Conservation (phyloP, 2,329 filamentous ascomycete species). For the Talaromyces sp. region DNA sequence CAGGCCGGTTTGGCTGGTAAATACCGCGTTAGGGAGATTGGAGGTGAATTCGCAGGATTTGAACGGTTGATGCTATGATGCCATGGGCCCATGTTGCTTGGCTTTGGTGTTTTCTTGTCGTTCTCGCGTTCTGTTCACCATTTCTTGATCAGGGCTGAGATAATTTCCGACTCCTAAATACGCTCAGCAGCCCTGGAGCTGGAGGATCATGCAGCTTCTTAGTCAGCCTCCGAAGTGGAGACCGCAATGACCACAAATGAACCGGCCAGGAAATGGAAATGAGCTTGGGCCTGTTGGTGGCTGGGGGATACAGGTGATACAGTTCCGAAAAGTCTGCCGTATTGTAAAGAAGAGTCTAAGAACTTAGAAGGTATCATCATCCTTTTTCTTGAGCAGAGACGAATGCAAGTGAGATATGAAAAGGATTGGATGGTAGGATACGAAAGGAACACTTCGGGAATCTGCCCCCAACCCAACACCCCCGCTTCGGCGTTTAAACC, state of each 20-base stretch:
- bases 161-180: neutral
- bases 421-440: neutral
- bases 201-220: slow-evolving; percentile 10
- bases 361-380: neutral
- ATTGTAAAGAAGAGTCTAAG: neutral
- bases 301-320: slow-evolving; percentile 14
- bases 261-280: neutral
- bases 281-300: slow-evolving; percentile 14
- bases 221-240: slow-evolving; percentile 13
- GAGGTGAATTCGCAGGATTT: slow-evolving; percentile 5
- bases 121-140: neutral
- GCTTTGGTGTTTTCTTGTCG: neutral
- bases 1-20: neutral
- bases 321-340: slow-evolving; percentile 8
- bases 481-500: neutral
- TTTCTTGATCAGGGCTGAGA: neutral
- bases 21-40: slow-evolving; percentile 9
- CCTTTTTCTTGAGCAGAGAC: neutral
- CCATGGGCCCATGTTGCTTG: neutral
- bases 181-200: neutral
- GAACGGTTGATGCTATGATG: slow-evolving; percentile 4
- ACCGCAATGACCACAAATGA: slow-evolving; percentile 1
- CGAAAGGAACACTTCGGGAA: neutral
- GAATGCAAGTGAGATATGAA: neutral
- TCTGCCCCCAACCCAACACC: neutral